Evolutionary conservation across 257 asterid species (phyloP), one percentile per base, ranked within the genome.

Genomic region (Nicotiana sylvestris): DNA sequence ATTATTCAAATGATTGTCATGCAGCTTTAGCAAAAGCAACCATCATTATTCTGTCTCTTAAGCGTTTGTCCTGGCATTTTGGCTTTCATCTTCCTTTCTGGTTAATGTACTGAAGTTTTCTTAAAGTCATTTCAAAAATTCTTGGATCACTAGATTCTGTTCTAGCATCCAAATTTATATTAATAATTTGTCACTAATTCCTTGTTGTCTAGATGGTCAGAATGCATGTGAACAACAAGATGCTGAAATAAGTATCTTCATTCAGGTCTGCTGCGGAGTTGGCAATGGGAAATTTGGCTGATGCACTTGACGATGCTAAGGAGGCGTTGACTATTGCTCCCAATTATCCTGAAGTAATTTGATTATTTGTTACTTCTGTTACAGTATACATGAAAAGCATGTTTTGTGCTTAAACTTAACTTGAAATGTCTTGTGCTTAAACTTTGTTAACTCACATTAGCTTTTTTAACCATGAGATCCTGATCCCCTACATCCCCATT

Each of bases 271-370:
- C 90, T 16, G 95, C 90, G 60, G 90, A 91, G 81, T 88, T 95
- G 87, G 92, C 90, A n/a, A 83, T 86, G 87, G 94, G 93, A 79
- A 89, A 94, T 84, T 25, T 78, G 64, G 65, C 81, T 32, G 93
- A 90, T 83, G 98, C 99, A 81, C 94, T 92, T 77, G 93, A 86
- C 83, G 99, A 95, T 89, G 89, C 93, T 85, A 83, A 88, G 80
- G 90, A 90, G 84, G 94, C 96, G 64, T 80, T 88, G 89, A 37
- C 76, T 43, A 88, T 92, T 72, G 97, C 97, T 68, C 93, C 94
- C 76, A 61, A 67, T 83, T 91, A 90, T 64, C 88, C 93, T 15
- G 92, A 95, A 92, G 98, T 91, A 70, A 76, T 87, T 83, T 81
- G 70, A 1, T 70, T 80, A 39, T 72, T 56, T 18, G 39, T 57